Evolutionary conservation across 2,329 filamentous ascomycete genomes (phyloP), one percentile per base, ranked within the genome.

Genomic region (Talaromyces albobiverticillius): DNA sequence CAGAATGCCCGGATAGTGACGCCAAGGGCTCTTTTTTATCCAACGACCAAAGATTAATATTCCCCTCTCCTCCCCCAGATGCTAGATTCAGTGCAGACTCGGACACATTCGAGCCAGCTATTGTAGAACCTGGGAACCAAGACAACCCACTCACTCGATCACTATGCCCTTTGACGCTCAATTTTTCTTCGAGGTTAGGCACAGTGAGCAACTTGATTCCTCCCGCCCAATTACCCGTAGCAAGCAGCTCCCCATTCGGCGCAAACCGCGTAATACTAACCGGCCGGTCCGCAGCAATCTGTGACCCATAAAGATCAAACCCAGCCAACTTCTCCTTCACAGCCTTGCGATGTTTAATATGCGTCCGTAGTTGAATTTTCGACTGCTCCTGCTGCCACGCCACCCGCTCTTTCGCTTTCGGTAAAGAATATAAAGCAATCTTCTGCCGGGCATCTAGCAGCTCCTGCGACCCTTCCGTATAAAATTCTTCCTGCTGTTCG

Each of bases 241-340:
- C 94, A 32, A 97, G 82, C 9, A 88, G 79, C 68, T 93, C 80
- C 14, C 90, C 89, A 64, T 89, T 88, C 0, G 94, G 94, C 7
- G 93, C 86, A 73, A 99, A 92, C 54, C 94, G 84, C 46, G 90
- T 90, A 74, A 97, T 93, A 71, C 91, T 93, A 53, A 99, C 84
- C 18, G 95, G 89, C 36, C 94, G 82, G 61, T 97, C 92, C 47
- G 90, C 91, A 0, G 91, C 90, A 55, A 90, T 93, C 72, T 99
- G 94, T 67, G 90, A 95, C 16, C 90, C 95, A 67, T 94, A 94
- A 14, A 99, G 80, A 66, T 97, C 93, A 61, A 96, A 95, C 1
- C 80, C 87, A 60, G 87, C 80, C 26, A 99, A 72, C 54, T 84
- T 83, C 61, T 95, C 89, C 73, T 95, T 96, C 69, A 97, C 81